Base-by-base conservation (phyloP, 2,329 filamentous ascomycete genomes). In the Nannizziopsis arthrosporioides region DNA sequence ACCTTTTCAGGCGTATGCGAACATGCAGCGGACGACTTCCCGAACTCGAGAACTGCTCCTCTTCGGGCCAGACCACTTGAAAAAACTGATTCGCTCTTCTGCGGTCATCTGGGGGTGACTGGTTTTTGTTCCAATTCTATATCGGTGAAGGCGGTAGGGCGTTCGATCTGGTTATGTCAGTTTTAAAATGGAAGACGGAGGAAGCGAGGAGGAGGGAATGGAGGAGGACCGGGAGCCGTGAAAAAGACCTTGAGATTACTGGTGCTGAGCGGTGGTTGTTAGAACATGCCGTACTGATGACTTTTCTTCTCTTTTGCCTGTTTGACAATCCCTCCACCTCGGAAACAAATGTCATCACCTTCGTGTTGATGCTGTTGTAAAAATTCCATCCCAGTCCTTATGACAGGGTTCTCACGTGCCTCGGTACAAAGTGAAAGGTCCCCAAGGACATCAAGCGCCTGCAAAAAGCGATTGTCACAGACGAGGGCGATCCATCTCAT, bases 11-110 rank as follows among this genome's bases (percentile, higher is more conserved):
- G 48, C 47, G 18, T 54, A 55, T 50, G 42, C 46, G 10, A 44
- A 49, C 4, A 55, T 61, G 46, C 57, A 58, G 31, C 54, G 53
- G 49, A 53, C 57, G 14, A 55, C 57, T 19, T 55, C 54, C 9
- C 57, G 53, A 49, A 59, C 56, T 18, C 55, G 56, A 27, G 59
- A 61, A 49, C 46, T 61, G 31, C 44, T 61, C 30, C 58, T 53
- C 54, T 59, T 55, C n/a, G 57, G 51, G 15, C 55, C 61, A 19
- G 59, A 65, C 51, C 62, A 64, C 56, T 59, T 64, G 59, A 60
- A 59, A 54, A 56, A 54, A 46, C 47, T 61, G 44, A 49, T 61
- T 38, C 54, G 52, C 44, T 45, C 58, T 46, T 61, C 59, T 10
- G 44, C 53, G 42, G 46, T 55, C 36, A 48, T 50, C 39, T 53